These are phyloP conservation scores for Aspergillus versicolor DNA, from an alignment of 2,329 filamentous ascomycete genomes.

Conservation along the genomic window DNA sequence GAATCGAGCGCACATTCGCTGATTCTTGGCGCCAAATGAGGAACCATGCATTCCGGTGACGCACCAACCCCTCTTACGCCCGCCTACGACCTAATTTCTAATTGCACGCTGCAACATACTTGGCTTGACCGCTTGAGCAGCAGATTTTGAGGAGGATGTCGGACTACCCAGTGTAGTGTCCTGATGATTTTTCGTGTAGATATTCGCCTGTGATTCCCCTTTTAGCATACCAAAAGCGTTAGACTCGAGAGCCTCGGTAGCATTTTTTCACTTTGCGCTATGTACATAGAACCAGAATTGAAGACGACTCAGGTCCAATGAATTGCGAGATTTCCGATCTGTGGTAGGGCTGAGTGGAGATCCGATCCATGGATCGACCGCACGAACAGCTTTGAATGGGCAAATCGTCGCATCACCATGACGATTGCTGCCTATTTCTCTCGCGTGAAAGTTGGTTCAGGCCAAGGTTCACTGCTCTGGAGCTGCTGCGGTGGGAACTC, in stretches of 20 bases:
- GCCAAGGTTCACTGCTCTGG: neutral
- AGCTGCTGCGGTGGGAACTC: too few relatives aligned
- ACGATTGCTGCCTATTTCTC: slow-evolving; percentile 5
- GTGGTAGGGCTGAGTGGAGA: slow-evolving; percentile 7
- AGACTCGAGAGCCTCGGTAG: neutral
- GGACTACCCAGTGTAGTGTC: neutral
- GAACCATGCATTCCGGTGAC: slow-evolving; percentile 34
- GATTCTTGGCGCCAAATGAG: slow-evolving; percentile 37
- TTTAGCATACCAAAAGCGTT: slow-evolving; percentile 4
- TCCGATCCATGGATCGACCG: neutral
- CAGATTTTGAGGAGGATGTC: neutral
- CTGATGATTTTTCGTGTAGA: slow-evolving; percentile 8
- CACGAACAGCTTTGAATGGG: neutral
- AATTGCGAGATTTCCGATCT: neutral
- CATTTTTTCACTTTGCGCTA: neutral
- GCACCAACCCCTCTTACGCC: neutral
- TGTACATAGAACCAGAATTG: slow-evolving; percentile 6
- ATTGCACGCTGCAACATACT: neutral
- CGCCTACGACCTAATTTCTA: slow-evolving; percentile 9
- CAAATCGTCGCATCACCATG: slow-evolving; percentile 6
- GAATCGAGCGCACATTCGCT: slow-evolving; percentile 33
- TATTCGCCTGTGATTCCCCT: neutral
- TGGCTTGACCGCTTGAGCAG: neutral
- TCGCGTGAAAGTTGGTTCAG: neutral
- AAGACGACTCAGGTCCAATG: neutral